Evolutionary conservation across 176 grass and related monocot species (phyloP).

Genomic region (Pontederia crassipes): DNA sequence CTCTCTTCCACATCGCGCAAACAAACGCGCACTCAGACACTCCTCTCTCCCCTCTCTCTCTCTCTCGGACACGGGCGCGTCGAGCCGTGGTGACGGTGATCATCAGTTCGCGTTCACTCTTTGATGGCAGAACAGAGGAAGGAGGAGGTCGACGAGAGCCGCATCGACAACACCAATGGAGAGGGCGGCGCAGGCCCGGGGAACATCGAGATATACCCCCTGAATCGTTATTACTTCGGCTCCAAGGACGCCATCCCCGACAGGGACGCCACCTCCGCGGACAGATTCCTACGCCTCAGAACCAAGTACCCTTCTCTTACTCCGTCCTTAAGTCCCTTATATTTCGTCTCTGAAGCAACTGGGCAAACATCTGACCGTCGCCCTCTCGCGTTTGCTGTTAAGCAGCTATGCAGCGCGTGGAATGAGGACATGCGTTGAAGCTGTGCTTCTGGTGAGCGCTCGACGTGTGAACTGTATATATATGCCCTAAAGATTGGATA

Average conservation of each 20-base stretch:
- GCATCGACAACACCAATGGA: not conserved
- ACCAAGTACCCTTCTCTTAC: conserved; percentile 23
- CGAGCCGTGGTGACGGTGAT: not conserved
- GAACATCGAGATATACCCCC: conserved; percentile 30
- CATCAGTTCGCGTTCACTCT: not conserved
- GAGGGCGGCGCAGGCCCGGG: not conserved
- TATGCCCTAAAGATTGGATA: not conserved
- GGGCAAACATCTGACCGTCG: not conserved
- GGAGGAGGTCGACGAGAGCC: not conserved
- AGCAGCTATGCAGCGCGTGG: conserved; percentile 44
- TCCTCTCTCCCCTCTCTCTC: too few relatives aligned
- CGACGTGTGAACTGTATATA: too few relatives aligned
- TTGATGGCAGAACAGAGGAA: not conserved
- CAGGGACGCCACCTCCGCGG: conserved; percentile 22
- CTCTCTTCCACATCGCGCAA: too few relatives aligned
- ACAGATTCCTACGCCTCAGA: conserved; percentile 34
- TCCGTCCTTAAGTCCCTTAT: not conserved
- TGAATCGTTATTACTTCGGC: conserved; percentile 52
- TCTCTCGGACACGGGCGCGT: too few relatives aligned
- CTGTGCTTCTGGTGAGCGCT: conserved; percentile 34
- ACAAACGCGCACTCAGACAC: too few relatives aligned
- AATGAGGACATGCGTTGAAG: conserved; percentile 47
- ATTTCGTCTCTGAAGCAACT: not conserved
- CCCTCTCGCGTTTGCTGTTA: not conserved
- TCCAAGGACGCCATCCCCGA: conserved; percentile 19